Evolutionary conservation across 208 protist genomes (phyloP), one percentile per base, ranked within the genome.

Genomic region (Leishmania tarentolae): DNA sequence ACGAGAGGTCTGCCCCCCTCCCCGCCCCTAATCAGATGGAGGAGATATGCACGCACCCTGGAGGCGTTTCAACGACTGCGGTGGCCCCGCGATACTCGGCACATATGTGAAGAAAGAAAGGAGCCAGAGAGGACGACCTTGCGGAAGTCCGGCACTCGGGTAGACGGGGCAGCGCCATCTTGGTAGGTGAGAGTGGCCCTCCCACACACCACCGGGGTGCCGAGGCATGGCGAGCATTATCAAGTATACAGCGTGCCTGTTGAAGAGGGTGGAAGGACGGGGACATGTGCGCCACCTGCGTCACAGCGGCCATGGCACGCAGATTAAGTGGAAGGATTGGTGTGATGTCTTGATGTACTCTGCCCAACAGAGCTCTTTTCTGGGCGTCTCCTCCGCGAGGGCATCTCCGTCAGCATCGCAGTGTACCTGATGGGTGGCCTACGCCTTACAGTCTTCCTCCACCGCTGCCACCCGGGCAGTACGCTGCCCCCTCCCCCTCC

Each of bases 381-480:
- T 59, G 53, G 53, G 24, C 56, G 56, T 7, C 77, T 91, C 69
- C 87, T 97, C 19, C 78, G 80, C 50, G 50, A 82, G 35, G n/a
- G 65, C 56, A 80, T 98, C 24, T 89, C 93, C 35, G 42, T 63
- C 31, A 31, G 17, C 17, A 52, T 52, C 13, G 47, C 13, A 52
- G 17, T 15, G 13, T 52, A 52, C 13, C 47, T 19, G 47, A 8
- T 52, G 47, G 13, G 19, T 59, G 92, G 90, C 31, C 88, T 91
- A 40, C 91, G 89, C 19, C 83, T 98, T 2, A 96, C 92, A 3
- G 84, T 83, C 21, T 83, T 98, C 66, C 96, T 97, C 80, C 94
- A 98, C 79, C 97, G 94, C 90, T 98, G 96, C 86, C 96, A 98
- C 92, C 94, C 90, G 4, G 96, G 92, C 71, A 90, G 89, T 57